A percentile compares a stretch with the other conserved stretches of the same genome.
These are phyloP conservation scores for Arthrobotrys megalospora DNA, from an alignment of 2,329 filamentous ascomycete genomes.

Conservation along the genomic window DNA sequence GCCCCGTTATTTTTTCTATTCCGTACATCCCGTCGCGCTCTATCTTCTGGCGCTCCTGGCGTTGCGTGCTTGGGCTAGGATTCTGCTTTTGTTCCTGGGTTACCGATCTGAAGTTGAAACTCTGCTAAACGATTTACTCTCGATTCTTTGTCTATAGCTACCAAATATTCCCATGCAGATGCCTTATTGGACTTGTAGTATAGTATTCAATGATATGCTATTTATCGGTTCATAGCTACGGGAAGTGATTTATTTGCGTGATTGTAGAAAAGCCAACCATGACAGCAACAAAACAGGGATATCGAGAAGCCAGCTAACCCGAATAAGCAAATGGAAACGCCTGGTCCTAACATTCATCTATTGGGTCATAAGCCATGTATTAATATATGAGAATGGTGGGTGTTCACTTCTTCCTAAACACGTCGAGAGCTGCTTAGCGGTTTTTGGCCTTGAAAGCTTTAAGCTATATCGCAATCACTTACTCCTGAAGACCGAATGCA, in stretches of 20 bases:
- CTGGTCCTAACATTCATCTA: conserved; percentile 9
- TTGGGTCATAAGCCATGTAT: not conserved
- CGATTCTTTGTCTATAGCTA: conserved; percentile 25
- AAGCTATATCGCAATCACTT: not conserved
- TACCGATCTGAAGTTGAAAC: not conserved
- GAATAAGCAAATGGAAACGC: conserved; percentile 11
- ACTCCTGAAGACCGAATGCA: conserved; percentile 66
- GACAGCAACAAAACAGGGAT: not conserved
- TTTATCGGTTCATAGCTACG: not conserved
- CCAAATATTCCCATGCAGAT: not conserved
- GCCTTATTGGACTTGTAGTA: not conserved
- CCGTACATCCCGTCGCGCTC: not conserved
- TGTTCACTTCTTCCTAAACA: conserved; percentile 1
- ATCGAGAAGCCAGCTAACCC: conserved; percentile 3
- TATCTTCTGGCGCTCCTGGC: not conserved
- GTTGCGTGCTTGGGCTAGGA: not conserved
- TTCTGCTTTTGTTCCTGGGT: not conserved
- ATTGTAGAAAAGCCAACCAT: not conserved
- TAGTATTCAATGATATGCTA: not conserved
- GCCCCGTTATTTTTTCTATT: not conserved
- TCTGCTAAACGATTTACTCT: conserved; percentile 21
- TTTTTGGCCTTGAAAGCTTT: not conserved
- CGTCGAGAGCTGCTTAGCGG: not conserved
- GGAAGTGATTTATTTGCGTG: not conserved
- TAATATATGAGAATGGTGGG: not conserved